Base-by-base conservation (phyloP, 2,329 filamentous ascomycete species). In the Phaeophleospora eucalypticola region DNA sequence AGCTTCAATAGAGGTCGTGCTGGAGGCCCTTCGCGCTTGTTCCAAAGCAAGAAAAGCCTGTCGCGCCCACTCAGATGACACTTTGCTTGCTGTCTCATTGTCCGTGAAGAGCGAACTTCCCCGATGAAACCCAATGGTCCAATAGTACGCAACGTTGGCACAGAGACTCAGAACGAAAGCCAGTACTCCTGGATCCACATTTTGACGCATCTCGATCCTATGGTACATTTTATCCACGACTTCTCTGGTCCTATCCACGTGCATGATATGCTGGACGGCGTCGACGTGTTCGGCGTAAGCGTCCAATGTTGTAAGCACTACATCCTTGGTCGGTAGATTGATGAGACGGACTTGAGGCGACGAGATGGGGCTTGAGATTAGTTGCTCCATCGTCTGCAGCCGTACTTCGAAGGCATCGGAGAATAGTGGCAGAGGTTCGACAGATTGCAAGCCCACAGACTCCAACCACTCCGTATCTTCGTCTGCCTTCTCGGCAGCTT, bases 181-280 rank as follows among this genome's bases (percentile, higher is more conserved):
- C 2, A 52, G 35, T 3, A 36, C 39, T 8, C 52, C 49, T 4
- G 45, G 43, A 32, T 54, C 45, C 10, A 46, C 45, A 27, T 39
- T 20, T 15, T 41, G 45, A 16, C 29, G 33, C 14, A 8, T 19
- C 6, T 45, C 41, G 4, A 61, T 33, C 10, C 36, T 34, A 18
- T 44, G 10, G 29, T 58, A 61, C 8, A 52, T 38, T n/a, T 36
- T 17, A n/a, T 55, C 52, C 6, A 60, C 17, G 16, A 52, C 32
- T 2, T 15, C n/a, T 6, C 51, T 44, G 9, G 57, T 48, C 16
- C 40, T 51, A 7, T 51, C 50, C n/a, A 51, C 45, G 35, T 62
- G 52, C 18, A 61, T 46, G 27, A 62, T 48, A 36, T 62, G 58
- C 41, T 62, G 59, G 24, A 58, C 44, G 14, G 54, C 44, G 16